Evolutionary conservation across 768 basidiomycete genomes (phyloP).

Genomic region (Rhodotorula taiwanensis): DNA sequence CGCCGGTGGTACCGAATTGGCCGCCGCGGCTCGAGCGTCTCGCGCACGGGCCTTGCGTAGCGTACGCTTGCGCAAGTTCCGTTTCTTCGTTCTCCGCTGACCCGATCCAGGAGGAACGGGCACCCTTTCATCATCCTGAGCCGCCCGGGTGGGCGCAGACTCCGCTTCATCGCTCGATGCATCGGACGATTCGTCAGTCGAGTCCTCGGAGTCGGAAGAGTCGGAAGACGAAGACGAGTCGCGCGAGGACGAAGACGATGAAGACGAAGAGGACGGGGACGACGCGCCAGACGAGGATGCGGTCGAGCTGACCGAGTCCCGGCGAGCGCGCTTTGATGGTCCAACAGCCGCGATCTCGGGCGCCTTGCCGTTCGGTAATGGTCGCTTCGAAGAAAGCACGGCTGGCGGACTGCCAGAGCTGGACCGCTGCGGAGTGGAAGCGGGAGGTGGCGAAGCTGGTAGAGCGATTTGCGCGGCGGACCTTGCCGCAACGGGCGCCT

Average conservation of each 20-base stretch:
- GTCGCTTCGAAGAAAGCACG: background rate
- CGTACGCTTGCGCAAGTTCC: conserved; percentile 24
- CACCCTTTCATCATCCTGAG: too few relatives aligned
- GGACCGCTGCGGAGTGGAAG: background rate
- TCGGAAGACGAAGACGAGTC: conserved; percentile 8
- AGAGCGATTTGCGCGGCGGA: conserved; percentile 7
- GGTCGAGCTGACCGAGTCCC: background rate
- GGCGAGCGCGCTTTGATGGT: too few relatives aligned
- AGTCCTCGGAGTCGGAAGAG: conserved; percentile 1
- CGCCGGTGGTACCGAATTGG: too few relatives aligned
- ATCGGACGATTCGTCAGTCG: conserved; percentile 1
- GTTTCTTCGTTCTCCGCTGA: conserved; percentile 2
- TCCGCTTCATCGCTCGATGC: background rate
- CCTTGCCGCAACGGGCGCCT: background rate
- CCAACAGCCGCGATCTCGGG: background rate
- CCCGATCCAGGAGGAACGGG: conserved; percentile 21
- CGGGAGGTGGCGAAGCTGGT: conserved; percentile 1
- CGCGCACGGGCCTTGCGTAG: conserved; percentile 5
- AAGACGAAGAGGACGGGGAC: background rate
- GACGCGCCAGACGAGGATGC: background rate
- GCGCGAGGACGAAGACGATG: background rate
- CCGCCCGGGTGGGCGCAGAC: too few relatives aligned
- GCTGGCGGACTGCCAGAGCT: background rate
- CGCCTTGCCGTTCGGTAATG: background rate
- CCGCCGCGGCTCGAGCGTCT: too few relatives aligned